phyloP scores from a whole-genome alignment of 192 early-diverging fungal species.

The Thoreauomyces humboldtii region DNA sequence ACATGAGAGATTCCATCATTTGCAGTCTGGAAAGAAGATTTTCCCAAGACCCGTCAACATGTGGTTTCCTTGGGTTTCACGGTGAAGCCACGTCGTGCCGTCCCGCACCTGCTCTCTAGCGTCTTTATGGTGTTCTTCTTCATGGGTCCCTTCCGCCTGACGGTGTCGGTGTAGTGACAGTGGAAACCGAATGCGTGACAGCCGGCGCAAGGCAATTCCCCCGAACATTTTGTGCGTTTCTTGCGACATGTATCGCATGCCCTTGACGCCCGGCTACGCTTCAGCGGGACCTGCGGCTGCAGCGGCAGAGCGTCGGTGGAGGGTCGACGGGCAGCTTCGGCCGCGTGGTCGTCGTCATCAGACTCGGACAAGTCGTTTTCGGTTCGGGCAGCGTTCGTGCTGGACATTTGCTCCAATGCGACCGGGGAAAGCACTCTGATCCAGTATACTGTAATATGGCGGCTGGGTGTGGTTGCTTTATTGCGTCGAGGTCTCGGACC shows the following conservation, averaged over 20 bases:
- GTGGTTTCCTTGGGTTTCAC: background rate
- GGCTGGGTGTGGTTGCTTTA: too few species aligned
- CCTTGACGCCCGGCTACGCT: constrained; percentile 22
- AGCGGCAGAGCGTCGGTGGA: too few species aligned
- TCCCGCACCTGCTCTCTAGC: constrained; percentile 7
- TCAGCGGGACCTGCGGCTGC: too few species aligned
- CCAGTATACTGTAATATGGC: too few species aligned
- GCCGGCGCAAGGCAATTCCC: constrained; percentile 17
- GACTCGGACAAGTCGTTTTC: too few species aligned
- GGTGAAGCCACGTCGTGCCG: background rate
- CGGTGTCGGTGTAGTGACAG: constrained; percentile 16
- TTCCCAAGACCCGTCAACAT: background rate
- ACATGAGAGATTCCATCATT: constrained; percentile 27
- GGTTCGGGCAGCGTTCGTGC: too few species aligned
- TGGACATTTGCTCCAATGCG: too few species aligned
- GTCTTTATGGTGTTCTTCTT: constrained; percentile 20
- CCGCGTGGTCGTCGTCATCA: too few species aligned
- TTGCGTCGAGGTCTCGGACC: too few species aligned
- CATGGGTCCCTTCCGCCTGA: constrained; percentile 20
- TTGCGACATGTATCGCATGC: constrained; percentile 24
- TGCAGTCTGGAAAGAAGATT: too few species aligned
- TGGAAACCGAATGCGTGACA: constrained; percentile 16
- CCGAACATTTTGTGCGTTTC: constrained; percentile 27
- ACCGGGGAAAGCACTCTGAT: too few species aligned
- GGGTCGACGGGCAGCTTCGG: too few species aligned